A percentile compares a stretch with the other conserved stretches of the same genome.
Evolutionary conservation across 192 early-diverging fungal genomes (phyloP).

Genomic region (Gryganskiella cystojenkinii): DNA sequence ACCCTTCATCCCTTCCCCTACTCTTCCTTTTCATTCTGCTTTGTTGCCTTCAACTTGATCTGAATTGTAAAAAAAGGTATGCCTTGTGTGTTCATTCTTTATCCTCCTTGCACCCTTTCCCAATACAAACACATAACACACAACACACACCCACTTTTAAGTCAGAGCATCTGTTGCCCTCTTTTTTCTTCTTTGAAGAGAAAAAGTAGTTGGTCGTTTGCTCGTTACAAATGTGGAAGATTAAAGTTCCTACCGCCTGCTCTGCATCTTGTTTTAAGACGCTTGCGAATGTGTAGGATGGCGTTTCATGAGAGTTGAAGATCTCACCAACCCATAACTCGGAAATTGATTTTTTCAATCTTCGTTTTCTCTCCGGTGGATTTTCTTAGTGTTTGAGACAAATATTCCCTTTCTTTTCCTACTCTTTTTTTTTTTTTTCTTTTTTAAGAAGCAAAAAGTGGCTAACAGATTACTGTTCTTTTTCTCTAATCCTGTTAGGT

Average conservation of each 20-base stretch:
- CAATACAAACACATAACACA: not conserved
- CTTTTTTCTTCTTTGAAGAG: conserved; percentile 2
- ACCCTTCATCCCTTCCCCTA: not conserved
- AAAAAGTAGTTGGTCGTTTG: conserved; percentile 43
- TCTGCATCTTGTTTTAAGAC: conserved; percentile 53
- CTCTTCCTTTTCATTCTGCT: not conserved
- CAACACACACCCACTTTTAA: conserved; percentile 54
- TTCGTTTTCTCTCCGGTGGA: conserved; percentile 17
- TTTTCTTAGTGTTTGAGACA: conserved; percentile 54
- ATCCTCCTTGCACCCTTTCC: not conserved
- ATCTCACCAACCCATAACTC: conserved; percentile 36
- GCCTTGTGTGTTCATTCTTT: not conserved
- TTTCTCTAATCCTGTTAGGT: conserved; percentile 9
- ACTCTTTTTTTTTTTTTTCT: not conserved
- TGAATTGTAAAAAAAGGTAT: not conserved
- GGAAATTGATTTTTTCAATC: not conserved
- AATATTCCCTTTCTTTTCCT: conserved; percentile 34
- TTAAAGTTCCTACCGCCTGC: conserved; percentile 53
- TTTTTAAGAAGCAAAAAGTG: too few relatives aligned
- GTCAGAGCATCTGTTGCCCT: conserved; percentile 55
- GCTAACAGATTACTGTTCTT: conserved; percentile 12
- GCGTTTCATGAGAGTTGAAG: conserved; percentile 58
- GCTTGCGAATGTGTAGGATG: conserved; percentile 54
- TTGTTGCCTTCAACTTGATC: not conserved
- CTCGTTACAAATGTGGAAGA: conserved; percentile 58